phyloP scores from a whole-genome alignment of 2,329 filamentous ascomycete genomes.

The Ascochyta rabiei region DNA sequence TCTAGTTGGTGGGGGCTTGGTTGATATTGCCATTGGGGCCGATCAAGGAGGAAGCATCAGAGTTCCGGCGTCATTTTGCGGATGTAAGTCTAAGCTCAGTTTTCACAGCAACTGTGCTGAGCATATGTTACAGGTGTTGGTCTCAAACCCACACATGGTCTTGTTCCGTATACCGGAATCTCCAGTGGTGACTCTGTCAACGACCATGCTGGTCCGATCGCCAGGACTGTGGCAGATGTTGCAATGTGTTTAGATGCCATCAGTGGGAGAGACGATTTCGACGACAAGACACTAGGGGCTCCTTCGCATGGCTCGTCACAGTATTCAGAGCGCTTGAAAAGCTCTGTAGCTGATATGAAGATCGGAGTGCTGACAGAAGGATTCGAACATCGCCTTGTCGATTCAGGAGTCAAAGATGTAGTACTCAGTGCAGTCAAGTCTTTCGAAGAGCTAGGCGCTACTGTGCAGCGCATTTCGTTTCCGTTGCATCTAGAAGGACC shows the following conservation, averaged over 20 bases:
- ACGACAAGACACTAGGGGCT: conserved; percentile 40
- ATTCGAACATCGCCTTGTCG: conserved; percentile 39
- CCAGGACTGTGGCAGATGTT: conserved; percentile 31
- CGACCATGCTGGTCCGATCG: conserved; percentile 51
- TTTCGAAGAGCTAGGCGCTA: conserved; percentile 52
- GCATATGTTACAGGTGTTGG: conserved; percentile 35
- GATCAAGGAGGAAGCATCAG: conserved; percentile 51
- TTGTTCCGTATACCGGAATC: conserved; percentile 59
- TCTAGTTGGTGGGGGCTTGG: conserved; percentile 51
- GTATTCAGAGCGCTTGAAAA: conserved; percentile 22
- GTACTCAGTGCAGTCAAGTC: conserved; percentile 49
- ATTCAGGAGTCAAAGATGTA: conserved; percentile 47
- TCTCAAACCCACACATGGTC: conserved; percentile 56
- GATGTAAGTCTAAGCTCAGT: no score
- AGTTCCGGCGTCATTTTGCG: conserved; percentile 45
- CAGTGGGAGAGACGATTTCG: conserved; percentile 37
- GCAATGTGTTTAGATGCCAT: conserved; percentile 40
- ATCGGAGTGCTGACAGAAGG: conserved; percentile 38
- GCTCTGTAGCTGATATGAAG: conserved; percentile 28
- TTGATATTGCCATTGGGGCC: conserved; percentile 48
- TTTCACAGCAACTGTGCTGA: no score
- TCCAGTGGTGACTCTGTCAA: conserved; percentile 45
- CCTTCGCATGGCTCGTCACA: conserved; percentile 29
- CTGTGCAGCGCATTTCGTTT: conserved; percentile 44
- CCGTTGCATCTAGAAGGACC: conserved; percentile 49